These are phyloP conservation scores for Bimuria novae-zelandiae DNA, from an alignment of 2,329 filamentous ascomycete species.

Conservation along the genomic window DNA sequence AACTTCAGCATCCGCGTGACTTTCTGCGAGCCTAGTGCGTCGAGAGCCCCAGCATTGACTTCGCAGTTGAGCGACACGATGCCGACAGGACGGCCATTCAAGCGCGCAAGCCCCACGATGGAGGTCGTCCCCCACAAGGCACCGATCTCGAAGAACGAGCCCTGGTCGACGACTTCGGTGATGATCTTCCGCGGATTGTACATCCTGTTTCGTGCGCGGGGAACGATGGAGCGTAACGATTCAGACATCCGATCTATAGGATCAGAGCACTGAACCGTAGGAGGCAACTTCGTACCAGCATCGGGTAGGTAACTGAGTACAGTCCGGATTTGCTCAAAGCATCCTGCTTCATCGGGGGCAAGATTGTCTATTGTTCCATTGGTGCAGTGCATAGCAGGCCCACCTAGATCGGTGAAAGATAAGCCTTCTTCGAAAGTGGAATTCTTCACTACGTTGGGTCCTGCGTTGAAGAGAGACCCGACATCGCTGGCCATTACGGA, in stretches of 20 bases:
- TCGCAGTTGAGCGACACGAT: conserved; percentile 66
- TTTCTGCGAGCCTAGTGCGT: conserved; percentile 65
- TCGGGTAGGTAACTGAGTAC: conserved; percentile 64
- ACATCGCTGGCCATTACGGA: conserved; percentile 69
- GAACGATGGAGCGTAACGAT: conserved; percentile 60
- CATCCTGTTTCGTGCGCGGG: conserved; percentile 62
- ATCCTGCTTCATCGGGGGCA: conserved; percentile 63
- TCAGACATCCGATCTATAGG: conserved; percentile 55
- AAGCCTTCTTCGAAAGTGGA: conserved; percentile 69
- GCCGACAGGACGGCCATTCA: conserved; percentile 62
- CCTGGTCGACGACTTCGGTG: conserved; percentile 58
- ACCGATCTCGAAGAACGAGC: conserved; percentile 68
- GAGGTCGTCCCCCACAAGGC: conserved; percentile 65
- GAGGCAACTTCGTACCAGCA: conserved; percentile 60
- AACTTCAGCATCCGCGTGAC: conserved; percentile 64
- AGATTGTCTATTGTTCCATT: conserved; percentile 71
- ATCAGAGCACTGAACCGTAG: conserved; percentile 54
- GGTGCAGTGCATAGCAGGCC: conserved; percentile 64
- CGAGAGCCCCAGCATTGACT: conserved; percentile 62
- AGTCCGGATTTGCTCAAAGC: conserved; percentile 63
- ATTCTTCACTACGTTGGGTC: conserved; percentile 64
- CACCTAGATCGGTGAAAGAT: conserved; percentile 63
- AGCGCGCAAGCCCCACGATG: conserved; percentile 63
- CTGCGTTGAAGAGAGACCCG: conserved; percentile 66
- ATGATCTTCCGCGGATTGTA: conserved; percentile 65